phyloP scores from a whole-genome alignment of 306 rosid genomes.

The Glycine soja region DNA sequence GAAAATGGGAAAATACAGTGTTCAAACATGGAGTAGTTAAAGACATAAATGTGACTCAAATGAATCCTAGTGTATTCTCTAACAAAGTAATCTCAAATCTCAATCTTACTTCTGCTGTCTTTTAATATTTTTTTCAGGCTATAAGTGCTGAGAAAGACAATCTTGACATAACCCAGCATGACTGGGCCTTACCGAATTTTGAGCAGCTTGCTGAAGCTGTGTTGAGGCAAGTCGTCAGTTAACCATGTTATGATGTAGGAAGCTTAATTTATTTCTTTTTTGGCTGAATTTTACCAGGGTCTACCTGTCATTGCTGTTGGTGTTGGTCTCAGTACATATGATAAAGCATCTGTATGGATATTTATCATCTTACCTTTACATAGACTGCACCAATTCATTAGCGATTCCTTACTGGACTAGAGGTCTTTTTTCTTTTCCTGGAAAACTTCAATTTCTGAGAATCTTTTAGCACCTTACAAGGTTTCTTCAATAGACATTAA shows the following conservation, averaged over 20 bases:
- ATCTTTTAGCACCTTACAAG: too few species aligned
- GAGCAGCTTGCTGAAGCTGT: slow-evolving; percentile 92
- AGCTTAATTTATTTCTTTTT: slow-evolving; percentile 42
- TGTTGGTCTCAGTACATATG: slow-evolving; percentile 88
- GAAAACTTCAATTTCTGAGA: too few species aligned
- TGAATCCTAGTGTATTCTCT: neutral
- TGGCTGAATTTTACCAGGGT: slow-evolving; percentile 64
- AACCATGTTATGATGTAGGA: slow-evolving; percentile 36
- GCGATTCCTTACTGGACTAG: neutral
- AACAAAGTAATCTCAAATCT: neutral
- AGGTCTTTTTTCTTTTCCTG: neutral
- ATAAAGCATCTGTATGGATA: slow-evolving; percentile 91
- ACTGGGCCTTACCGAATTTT: slow-evolving; percentile 88
- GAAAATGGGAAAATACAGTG: neutral
- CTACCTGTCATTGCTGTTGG: slow-evolving; percentile 90
- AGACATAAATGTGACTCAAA: slow-evolving; percentile 1
- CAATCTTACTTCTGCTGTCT: slow-evolving; percentile 37
- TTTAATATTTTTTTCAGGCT: slow-evolving; percentile 63
- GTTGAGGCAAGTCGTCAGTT: slow-evolving; percentile 62
- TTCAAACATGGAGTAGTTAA: slow-evolving; percentile 18
- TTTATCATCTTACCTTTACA: slow-evolving; percentile 31
- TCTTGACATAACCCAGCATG: slow-evolving; percentile 94
- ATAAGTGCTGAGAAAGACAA: slow-evolving; percentile 92
- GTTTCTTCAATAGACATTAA: too few species aligned
- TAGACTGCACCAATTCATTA: slow-evolving; percentile 24